phyloP scores from a whole-genome alignment of 352 stramenopile species.

The Phytophthora melonis region DNA sequence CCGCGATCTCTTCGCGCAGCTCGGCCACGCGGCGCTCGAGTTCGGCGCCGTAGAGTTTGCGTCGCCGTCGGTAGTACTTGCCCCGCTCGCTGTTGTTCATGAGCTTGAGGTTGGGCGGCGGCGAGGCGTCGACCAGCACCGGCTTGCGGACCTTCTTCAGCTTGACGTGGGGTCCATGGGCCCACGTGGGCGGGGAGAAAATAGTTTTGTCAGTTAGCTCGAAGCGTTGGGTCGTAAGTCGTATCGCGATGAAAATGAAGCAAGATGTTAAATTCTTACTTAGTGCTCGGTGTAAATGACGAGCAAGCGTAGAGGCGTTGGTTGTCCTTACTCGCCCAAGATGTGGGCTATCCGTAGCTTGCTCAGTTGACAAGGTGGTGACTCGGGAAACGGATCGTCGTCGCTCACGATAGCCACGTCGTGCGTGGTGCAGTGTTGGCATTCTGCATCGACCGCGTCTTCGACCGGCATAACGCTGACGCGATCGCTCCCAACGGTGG shows the following conservation, averaged over 20 bases:
- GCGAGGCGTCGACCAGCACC: neutral
- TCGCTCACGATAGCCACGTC: slow-evolving; percentile 5
- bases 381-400: neutral
- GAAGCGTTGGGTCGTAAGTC: too few relatives aligned
- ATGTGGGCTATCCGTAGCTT: slow-evolving; percentile 10
- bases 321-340: neutral
- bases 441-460: too few relatives aligned
- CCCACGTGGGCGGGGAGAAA: too few relatives aligned
- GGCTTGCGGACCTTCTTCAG: neutral
- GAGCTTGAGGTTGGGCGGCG: slow-evolving; percentile 44
- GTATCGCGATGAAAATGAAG: too few relatives aligned
- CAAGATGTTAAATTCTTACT: too few relatives aligned
- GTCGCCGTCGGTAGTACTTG: slow-evolving; percentile 69
- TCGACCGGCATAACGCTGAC: too few relatives aligned
- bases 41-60: slow-evolving; percentile 56
- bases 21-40: slow-evolving; percentile 46
- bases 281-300: too few relatives aligned
- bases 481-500: too few relatives aligned
- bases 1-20: slow-evolving; percentile 59
- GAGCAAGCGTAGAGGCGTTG: too few relatives aligned
- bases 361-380: neutral
- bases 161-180: too few relatives aligned
- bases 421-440: too few relatives aligned
- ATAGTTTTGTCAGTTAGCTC: too few relatives aligned
- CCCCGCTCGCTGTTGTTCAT: slow-evolving; percentile 76